Base-by-base conservation (phyloP, 768 basidiomycete genomes). In the Porpolomopsis calyptriformis region DNA sequence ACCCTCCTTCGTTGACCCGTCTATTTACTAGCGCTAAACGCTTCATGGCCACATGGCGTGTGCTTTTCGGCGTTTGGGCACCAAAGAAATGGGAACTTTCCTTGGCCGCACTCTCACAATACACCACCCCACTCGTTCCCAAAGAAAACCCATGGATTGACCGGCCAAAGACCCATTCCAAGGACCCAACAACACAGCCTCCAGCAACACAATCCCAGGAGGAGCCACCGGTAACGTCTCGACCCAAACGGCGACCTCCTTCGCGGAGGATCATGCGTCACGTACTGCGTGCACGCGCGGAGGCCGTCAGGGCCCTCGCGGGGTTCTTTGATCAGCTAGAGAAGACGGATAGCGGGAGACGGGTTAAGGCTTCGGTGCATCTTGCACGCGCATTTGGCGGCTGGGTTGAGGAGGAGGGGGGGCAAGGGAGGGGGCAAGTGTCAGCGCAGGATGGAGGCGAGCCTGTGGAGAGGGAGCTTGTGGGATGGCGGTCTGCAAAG, bases 51-150 rank as follows among this genome's bases (percentile, higher is more conserved):
- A 81, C 92, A n/a, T 99, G 94, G 92, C 82, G 90, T 45, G 80
- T 96, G n/a, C 75, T 99, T 11, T 77, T 97, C 52, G 96, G 93
- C 5, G 79, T 98, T 10, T 98, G 96, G 96, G 74, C 76, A 0
- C 92, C 93, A 4, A 80, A 77, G 59, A 69, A 66, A 37, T 88
- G 82, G 80, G 93, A 96, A 52, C 68, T 93, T 36, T 76, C 87
- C 4, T 60, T 85, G 20, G 58, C 76, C n/a, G 78, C 84, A 2
- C 72, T 94, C 42, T 70, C 79, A 11, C 80, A 76, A 47, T 89
- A 87, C 59, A 85, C 76, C 6, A 77, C 73, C 12, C 84, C 85
- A 3, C 62, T 62, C 14, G 66, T 69, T 9, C 86, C 85, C 1
- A 74, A 81, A 5, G 76, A 76, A 54, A 89, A 72, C 53, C 77